Conservation (phyloP, 2,329 filamentous ascomycete species). For the Chaetomiaceae sp. region DNA sequence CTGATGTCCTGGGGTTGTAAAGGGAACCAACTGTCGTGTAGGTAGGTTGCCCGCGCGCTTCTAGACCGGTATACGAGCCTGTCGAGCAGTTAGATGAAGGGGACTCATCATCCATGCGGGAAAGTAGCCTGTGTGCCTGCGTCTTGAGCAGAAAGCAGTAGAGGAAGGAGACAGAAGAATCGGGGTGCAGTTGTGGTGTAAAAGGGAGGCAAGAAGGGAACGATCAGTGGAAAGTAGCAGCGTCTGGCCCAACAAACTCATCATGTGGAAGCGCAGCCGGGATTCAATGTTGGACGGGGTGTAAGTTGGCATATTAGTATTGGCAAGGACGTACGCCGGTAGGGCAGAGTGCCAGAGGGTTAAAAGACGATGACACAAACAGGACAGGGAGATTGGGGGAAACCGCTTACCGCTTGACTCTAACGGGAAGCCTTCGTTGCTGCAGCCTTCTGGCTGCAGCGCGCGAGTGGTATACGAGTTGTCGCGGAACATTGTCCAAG, state of each 20-base stretch:
- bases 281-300: neutral
- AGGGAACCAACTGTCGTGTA: slow-evolving; percentile 56
- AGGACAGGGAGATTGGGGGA: neutral
- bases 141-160: neutral
- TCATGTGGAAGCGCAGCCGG: too few species aligned
- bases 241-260: neutral
- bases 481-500: slow-evolving; percentile 6
- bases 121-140: neutral
- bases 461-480: neutral
- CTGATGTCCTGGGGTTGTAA: slow-evolving; percentile 45
- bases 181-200: neutral
- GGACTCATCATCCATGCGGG: slow-evolving; percentile 14
- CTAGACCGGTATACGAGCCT: slow-evolving; percentile 12
- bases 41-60: slow-evolving; percentile 34
- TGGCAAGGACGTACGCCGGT: neutral
- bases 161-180: neutral
- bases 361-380: neutral
- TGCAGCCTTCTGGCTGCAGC: slow-evolving; percentile 1
- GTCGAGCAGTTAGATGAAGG: slow-evolving; percentile 18
- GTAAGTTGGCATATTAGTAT: neutral
- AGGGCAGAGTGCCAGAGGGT: neutral
- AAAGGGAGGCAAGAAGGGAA: neutral
- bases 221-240: neutral
- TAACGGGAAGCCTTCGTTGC: neutral
- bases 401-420: neutral